Percentiles rank a stretch among this genome's conserved stretches.
phyloP scores from a whole-genome alignment of 805 yeast species.

The Candida chauliodis region DNA sequence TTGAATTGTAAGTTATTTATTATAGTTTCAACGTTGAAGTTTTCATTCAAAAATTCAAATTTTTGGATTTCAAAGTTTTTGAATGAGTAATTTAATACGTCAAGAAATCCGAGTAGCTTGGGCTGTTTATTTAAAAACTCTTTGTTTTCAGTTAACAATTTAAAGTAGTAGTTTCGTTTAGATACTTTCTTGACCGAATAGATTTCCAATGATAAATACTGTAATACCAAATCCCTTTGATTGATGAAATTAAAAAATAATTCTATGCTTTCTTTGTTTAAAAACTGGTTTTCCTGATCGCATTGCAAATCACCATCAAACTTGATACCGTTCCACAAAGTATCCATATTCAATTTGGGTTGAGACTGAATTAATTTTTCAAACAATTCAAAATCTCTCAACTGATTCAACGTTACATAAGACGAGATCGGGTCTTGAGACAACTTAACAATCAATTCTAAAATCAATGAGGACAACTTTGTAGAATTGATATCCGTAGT shows the following conservation, averaged over 20 bases:
- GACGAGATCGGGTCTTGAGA: slow-evolving; percentile 57
- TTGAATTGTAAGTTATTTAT: slow-evolving; percentile 25
- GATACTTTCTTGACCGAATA: slow-evolving; percentile 56
- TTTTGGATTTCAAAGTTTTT: slow-evolving; percentile 41
- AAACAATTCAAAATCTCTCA: slow-evolving; percentile 52
- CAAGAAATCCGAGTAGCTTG: slow-evolving; percentile 65
- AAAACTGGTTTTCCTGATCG: slow-evolving; percentile 25
- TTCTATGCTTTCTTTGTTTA: slow-evolving; percentile 39
- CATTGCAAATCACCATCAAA: slow-evolving; percentile 42
- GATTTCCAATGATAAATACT: slow-evolving; percentile 69
- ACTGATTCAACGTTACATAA: slow-evolving; percentile 42
- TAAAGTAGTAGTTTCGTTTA: slow-evolving; percentile 49
- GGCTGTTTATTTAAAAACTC: slow-evolving; percentile 59
- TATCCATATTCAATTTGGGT: slow-evolving; percentile 50
- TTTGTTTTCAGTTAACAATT: slow-evolving; percentile 47
- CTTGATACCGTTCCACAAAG: slow-evolving; percentile 50
- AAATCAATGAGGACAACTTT: slow-evolving; percentile 51
- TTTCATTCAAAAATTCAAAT: slow-evolving; percentile 22
- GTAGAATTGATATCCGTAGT: slow-evolving; percentile 53
- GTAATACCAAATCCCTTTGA: slow-evolving; percentile 58
- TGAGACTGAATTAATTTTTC: slow-evolving; percentile 48
- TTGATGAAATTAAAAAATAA: slow-evolving; percentile 59
- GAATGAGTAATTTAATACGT: slow-evolving; percentile 59
- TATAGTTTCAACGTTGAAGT: slow-evolving; percentile 31
- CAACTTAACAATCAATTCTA: slow-evolving; percentile 62